phyloP scores from a whole-genome alignment of 108 stramenopile species.

The Cyclotella baltica region DNA sequence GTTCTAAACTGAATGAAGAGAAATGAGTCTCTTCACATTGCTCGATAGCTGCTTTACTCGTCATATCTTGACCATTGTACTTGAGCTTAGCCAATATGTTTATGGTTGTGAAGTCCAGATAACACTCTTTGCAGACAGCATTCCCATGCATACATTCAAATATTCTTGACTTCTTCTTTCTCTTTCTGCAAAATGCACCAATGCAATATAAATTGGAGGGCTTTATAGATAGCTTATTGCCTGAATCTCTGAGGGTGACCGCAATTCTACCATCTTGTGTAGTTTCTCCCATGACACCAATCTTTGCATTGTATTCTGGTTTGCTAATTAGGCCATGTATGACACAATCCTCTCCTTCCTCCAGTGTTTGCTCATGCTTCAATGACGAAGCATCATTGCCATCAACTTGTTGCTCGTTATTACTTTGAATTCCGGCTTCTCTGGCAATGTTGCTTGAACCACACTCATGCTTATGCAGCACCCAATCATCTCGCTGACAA shows the following conservation, averaged over 20 bases:
- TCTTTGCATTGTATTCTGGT: conserved; percentile 21
- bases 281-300: conserved; percentile 15
- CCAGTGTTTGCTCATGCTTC: conserved; percentile 13
- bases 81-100: conserved; percentile 14
- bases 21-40: conserved; percentile 12
- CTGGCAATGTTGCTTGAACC: not conserved
- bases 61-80: conserved; percentile 22
- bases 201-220: conserved; percentile 14
- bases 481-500: conserved; percentile 25
- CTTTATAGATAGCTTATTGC: conserved; percentile 7
- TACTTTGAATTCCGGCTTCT: not conserved
- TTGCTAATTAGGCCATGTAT: conserved; percentile 19
- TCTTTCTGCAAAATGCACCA: conserved; percentile 20
- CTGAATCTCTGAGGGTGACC: conserved; percentile 3
- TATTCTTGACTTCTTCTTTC: conserved; percentile 12
- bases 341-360: conserved; percentile 20
- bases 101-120: conserved; percentile 8
- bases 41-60: conserved; percentile 13
- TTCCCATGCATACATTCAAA: conserved; percentile 8
- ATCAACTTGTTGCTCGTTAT: not conserved
- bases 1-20: not conserved
- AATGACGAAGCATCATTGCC: not conserved
- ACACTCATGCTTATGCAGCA: conserved; percentile 25
- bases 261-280: conserved; percentile 10
- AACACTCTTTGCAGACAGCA: not conserved